These are phyloP conservation scores for Trichopus zeylanicus DNA, from an alignment of 116 monocot genomes.

Conservation along the genomic window DNA sequence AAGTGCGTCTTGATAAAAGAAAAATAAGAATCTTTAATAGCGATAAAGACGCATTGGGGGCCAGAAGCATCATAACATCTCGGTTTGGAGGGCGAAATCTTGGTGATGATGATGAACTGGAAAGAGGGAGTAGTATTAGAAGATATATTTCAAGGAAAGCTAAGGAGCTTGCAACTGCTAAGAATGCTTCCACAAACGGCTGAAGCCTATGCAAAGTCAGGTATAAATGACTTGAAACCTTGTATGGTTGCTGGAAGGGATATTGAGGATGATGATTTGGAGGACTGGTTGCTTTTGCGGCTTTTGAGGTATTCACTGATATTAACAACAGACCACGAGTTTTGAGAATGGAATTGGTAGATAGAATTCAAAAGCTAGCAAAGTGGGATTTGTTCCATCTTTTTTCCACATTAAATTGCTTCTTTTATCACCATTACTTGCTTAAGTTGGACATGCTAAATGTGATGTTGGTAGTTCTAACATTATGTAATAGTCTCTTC, in stretches of 20 bases:
- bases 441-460: too few species aligned
- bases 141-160: neutral
- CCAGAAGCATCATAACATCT: too few species aligned
- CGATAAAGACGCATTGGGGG: neutral
- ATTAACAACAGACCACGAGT: slow-evolving; percentile 76
- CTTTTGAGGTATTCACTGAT: slow-evolving; percentile 86
- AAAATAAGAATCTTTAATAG: neutral
- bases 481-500: too few species aligned
- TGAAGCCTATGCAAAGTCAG: slow-evolving; percentile 5
- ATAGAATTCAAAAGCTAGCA: slow-evolving; percentile 72
- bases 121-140: neutral
- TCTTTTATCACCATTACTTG: too few species aligned
- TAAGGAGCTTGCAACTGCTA: neutral
- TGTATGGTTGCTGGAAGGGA: slow-evolving; percentile 16
- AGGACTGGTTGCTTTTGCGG: slow-evolving; percentile 79
- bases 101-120: too few species aligned
- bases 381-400: slow-evolving; percentile 42
- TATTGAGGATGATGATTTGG: slow-evolving; percentile 17
- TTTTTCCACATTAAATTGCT: too few species aligned
- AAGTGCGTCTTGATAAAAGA: neutral
- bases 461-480: too few species aligned
- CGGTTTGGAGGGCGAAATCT: neutral
- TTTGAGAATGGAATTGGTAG: slow-evolving; percentile 80
- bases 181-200: slow-evolving; percentile 1
- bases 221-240: slow-evolving; percentile 1